Evolutionary conservation across 495 filamentous ascomycete genomes (phyloP), one percentile per base, ranked within the genome.

Genomic region (Oidiodendron maius): DNA sequence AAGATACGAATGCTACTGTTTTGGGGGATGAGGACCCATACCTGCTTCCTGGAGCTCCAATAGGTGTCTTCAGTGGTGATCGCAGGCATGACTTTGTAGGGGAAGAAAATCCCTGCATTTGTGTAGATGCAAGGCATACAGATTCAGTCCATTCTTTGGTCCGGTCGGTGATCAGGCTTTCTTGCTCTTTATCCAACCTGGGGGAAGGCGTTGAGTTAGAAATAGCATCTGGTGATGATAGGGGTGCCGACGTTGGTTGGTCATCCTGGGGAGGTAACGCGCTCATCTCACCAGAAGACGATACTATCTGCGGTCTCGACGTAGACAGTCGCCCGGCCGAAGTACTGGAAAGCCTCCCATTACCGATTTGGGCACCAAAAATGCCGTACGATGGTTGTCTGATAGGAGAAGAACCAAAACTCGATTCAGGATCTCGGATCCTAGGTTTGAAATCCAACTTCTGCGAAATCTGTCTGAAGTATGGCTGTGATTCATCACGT

Each of bases 1-100:
- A 60, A 25, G 57, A 60, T 9, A 56, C 57, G 24, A 60, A 60
- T 35, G 52, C 44, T 3, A 60, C 57, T 12, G 12, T 50, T 42
- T 60, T 60, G 32, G 23, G 43, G 11, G 57, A 50, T 11, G 41
- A 44, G 1, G 34, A 45, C 12, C n/a, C 12, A 22, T 20, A 38
- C 12, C 22, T n/a, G 13, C 20, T 13, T 22, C 17, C 40, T 6
- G 18, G 42, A 28, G 18, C 36, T 13, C 20, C 18, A 17, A 25
- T 40, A 2, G 56, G 51, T 1, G 56, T 55, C 46, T 77, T 77
- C 15, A 74, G 52, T 2, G 75, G 73, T 12, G 74, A 76, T 44
- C 75, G 68, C 22, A 78, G 58, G 51, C 61, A 71, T 1, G 74
- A 76, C 50, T 77, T 78, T 11, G 55, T 62, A 0, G 75, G 75